These are phyloP conservation scores for Aristolochia contorta DNA, from an alignment of 164 flowering plant genomes.

Conservation along the genomic window DNA sequence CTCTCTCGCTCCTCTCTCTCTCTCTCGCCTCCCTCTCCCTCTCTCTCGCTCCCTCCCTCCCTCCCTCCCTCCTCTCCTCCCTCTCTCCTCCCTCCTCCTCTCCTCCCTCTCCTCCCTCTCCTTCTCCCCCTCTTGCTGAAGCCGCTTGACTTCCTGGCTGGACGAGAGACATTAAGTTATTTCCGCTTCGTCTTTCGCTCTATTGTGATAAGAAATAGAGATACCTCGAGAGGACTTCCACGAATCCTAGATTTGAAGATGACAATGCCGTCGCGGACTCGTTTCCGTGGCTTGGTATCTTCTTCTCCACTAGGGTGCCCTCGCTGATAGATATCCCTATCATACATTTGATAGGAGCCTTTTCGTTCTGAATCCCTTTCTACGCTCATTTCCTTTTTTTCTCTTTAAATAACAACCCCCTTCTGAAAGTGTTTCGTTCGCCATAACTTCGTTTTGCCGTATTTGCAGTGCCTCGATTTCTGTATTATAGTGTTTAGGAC, in stretches of 20 bases:
- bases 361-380: neutral
- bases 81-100: too few relatives aligned
- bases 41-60: too few relatives aligned
- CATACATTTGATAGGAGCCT: conserved; percentile 65
- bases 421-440: neutral
- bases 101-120: too few relatives aligned
- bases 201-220: conserved; percentile 55
- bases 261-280: conserved; percentile 15
- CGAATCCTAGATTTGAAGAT: neutral
- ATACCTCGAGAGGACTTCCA: conserved; percentile 46
- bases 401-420: neutral
- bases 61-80: too few relatives aligned
- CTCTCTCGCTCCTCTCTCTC: too few relatives aligned
- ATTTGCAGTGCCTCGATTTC: too few relatives aligned
- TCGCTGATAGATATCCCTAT: conserved; percentile 27
- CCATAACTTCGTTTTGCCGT: neutral
- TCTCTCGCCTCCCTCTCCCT: too few relatives aligned
- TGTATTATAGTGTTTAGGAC: too few relatives aligned
- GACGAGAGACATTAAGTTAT: neutral
- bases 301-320: conserved; percentile 16
- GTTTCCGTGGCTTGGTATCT: conserved; percentile 14
- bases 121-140: too few relatives aligned
- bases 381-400: neutral
- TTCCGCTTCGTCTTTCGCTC: neutral
- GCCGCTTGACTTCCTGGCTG: too few relatives aligned